These are phyloP conservation scores for Westerdykella ornata DNA, from an alignment of 2,329 filamentous ascomycete genomes.

Conservation along the genomic window DNA sequence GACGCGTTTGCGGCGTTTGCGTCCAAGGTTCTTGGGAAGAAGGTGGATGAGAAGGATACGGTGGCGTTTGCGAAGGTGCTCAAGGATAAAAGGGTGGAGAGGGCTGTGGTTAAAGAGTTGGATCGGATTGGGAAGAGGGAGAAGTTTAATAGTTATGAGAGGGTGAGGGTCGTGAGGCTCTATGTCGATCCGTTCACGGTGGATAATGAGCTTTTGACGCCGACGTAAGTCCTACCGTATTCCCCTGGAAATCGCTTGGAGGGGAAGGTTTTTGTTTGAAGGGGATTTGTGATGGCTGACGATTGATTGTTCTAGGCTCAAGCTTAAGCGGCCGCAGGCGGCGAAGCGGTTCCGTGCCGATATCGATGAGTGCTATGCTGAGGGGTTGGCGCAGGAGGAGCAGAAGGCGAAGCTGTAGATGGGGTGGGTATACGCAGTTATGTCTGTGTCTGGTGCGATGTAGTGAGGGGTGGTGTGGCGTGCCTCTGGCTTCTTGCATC, in stretches of 20 bases:
- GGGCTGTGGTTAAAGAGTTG: constrained; percentile 70
- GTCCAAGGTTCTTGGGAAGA: constrained; percentile 64
- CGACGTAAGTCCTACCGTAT: constrained; percentile 60
- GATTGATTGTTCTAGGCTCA: constrained; percentile 47
- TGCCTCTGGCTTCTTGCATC: too few species aligned
- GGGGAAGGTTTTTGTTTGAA: too few species aligned
- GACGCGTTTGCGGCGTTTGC: constrained; percentile 76
- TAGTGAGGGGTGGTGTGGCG: too few species aligned
- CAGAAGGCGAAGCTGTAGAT: constrained; percentile 45
- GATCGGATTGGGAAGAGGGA: constrained; percentile 71
- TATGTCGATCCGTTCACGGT: constrained; percentile 86
- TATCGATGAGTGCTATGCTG: constrained; percentile 56
- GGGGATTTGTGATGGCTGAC: too few species aligned
- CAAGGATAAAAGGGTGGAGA: constrained; percentile 62
- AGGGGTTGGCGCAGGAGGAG: constrained; percentile 41
- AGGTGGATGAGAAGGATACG: constrained; percentile 58
- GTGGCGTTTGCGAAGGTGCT: constrained; percentile 61
- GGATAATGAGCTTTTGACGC: constrained; percentile 83
- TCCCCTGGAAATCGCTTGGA: neutral
- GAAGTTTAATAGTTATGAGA: constrained; percentile 90
- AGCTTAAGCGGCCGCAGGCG: constrained; percentile 63
- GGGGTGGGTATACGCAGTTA: too few species aligned
- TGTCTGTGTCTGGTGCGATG: too few species aligned
- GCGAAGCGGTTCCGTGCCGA: constrained; percentile 55
- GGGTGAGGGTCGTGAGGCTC: constrained; percentile 65